Evolutionary conservation across 106 monocot genomes (phyloP).

Genomic region (Ottelia alismoides): DNA sequence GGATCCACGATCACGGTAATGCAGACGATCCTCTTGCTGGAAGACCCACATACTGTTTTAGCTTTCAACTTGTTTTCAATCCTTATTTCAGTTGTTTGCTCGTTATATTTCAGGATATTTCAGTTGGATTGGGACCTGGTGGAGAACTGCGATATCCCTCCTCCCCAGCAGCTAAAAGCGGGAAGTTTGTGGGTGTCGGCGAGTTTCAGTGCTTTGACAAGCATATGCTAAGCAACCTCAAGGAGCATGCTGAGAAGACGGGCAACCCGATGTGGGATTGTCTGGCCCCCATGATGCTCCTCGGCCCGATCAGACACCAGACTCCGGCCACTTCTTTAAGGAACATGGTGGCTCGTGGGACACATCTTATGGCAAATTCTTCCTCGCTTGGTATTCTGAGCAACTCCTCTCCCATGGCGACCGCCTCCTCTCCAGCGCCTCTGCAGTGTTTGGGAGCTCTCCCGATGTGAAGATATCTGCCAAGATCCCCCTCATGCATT

Average conservation of each 20-base stretch:
- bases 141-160: constrained; percentile 71
- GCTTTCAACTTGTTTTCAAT: not conserved
- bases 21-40: too few species aligned
- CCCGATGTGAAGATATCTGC: constrained; percentile 22
- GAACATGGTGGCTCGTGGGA: constrained; percentile 54
- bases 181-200: constrained; percentile 21
- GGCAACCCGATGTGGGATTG: constrained; percentile 53
- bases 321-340: constrained; percentile 36
- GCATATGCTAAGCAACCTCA: constrained; percentile 36
- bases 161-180: constrained; percentile 2
- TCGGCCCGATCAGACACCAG: constrained; percentile 27
- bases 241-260: constrained; percentile 24
- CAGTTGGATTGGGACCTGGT: constrained; percentile 44
- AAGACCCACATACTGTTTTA: not conserved
- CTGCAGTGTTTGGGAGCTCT: constrained; percentile 16
- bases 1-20: constrained; percentile 56
- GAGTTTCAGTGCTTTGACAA: constrained; percentile 83
- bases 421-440: constrained; percentile 33
- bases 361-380: constrained; percentile 56
- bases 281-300: constrained; percentile 57
- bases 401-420: constrained; percentile 42
- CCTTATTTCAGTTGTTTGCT: not conserved
- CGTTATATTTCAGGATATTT: constrained; percentile 25
- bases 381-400: constrained; percentile 58
- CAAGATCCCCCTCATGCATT: constrained; percentile 45